These are phyloP conservation scores for Parastagonospora nodorum DNA, from an alignment of 2,329 filamentous ascomycete species.

Conservation along the genomic window DNA sequence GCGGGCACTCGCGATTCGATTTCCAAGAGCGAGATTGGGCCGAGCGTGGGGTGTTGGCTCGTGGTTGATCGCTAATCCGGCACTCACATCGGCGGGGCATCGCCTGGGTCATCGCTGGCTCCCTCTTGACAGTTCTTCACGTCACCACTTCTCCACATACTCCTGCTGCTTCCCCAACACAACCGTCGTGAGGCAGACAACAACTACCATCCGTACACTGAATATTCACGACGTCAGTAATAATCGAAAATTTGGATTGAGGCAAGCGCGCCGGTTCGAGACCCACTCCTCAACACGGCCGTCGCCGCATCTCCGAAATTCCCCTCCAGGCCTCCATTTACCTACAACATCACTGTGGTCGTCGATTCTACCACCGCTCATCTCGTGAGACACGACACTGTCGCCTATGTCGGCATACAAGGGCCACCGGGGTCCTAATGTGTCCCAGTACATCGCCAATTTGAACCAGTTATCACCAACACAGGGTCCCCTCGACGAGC, in stretches of 20 bases:
- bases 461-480: slow-evolving; percentile 70
- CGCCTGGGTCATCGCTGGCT: slow-evolving; percentile 3
- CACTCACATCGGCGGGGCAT: slow-evolving; percentile 25
- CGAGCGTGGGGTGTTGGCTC: slow-evolving; percentile 16
- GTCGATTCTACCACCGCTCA: slow-evolving; percentile 13
- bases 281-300: slow-evolving; percentile 17
- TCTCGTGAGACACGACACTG: slow-evolving; percentile 10
- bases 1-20: slow-evolving; percentile 1
- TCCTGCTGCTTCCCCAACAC: slow-evolving; percentile 2
- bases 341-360: slow-evolving; percentile 7
- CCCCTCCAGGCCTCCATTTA: slow-evolving; percentile 15
- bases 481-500: slow-evolving; percentile 34
- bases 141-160: slow-evolving; percentile 22
- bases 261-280: slow-evolving; percentile 14
- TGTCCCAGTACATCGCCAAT: slow-evolving; percentile 86
- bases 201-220: neutral
- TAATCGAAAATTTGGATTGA: neutral
- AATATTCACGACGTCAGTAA: neutral
- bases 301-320: slow-evolving; percentile 13
- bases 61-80: slow-evolving; percentile 12
- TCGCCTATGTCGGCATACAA: slow-evolving; percentile 71
- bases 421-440: slow-evolving; percentile 80
- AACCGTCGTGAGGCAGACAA: neutral
- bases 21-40: too few relatives aligned
- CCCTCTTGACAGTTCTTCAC: slow-evolving; percentile 12